These are phyloP conservation scores for Pseudogymnoascus sp. DNA, from an alignment of 2,329 filamentous ascomycete species.

Conservation along the genomic window DNA sequence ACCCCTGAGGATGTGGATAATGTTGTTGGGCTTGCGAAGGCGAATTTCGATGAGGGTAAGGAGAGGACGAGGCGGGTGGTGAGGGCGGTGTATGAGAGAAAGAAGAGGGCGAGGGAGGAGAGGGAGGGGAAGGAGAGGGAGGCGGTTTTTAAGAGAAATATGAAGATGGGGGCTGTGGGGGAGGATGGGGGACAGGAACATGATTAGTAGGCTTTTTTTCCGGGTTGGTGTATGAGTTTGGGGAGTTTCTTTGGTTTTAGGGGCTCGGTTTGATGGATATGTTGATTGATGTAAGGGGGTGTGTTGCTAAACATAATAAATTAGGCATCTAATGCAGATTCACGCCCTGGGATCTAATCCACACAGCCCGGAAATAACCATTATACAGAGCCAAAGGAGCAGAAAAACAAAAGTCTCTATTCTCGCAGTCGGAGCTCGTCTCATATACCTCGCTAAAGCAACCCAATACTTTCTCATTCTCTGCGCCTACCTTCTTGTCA, in stretches of 20 bases:
- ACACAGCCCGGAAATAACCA: no score
- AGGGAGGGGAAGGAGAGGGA: constrained; percentile 36
- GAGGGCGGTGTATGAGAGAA: constrained; percentile 84
- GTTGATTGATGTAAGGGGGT: background rate
- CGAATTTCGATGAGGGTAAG: constrained; percentile 79
- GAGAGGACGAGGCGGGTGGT: constrained; percentile 73
- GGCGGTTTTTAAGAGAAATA: constrained; percentile 39
- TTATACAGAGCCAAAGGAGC: background rate
- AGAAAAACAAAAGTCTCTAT: background rate
- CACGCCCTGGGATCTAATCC: no score
- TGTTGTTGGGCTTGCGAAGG: constrained; percentile 72
- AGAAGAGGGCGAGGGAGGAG: constrained; percentile 61
- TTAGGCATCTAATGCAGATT: background rate
- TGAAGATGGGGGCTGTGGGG: constrained; percentile 45
- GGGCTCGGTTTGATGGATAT: background rate
- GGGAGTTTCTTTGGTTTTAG: background rate
- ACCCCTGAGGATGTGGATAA: constrained; percentile 82
- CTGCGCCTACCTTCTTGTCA: no score
- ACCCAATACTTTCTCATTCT: background rate
- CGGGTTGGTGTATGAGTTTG: background rate
- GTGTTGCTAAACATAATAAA: background rate
- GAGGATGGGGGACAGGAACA: constrained; percentile 42
- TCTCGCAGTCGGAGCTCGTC: background rate
- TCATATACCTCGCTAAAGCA: background rate
- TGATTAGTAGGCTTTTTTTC: constrained; percentile 36